Percentiles rank a stretch among this genome's conserved stretches.
Evolutionary conservation across 1,284 basidiomycete species (phyloP).

Genomic region (Flammula alnicola): DNA sequence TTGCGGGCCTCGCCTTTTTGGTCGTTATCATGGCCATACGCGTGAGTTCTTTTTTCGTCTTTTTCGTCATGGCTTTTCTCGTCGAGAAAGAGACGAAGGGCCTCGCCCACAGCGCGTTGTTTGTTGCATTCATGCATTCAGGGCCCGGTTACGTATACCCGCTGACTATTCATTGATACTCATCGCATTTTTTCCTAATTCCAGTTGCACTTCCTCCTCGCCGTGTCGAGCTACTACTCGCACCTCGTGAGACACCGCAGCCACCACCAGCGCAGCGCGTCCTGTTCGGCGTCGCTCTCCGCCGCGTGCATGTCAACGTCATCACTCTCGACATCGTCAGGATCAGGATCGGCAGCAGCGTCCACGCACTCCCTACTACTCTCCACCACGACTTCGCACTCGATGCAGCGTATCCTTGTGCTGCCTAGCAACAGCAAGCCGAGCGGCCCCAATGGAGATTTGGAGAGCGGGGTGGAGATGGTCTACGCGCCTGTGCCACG

Average conservation of each 20-base stretch:
- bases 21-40: conserved; percentile 66
- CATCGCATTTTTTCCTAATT: background rate
- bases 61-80: conserved; percentile 8
- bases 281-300: conserved; percentile 15
- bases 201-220: conserved; percentile 76
- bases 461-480: conserved; percentile 38
- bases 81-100: too few species aligned
- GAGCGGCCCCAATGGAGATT: conserved; percentile 12
- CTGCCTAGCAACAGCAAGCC: conserved; percentile 27
- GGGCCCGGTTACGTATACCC: background rate
- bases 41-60: conserved; percentile 44
- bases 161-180: conserved; percentile 7
- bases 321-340: background rate
- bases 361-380: conserved; percentile 15
- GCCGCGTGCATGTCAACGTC: conserved; percentile 13
- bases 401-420: conserved; percentile 30
- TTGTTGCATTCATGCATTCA: background rate
- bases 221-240: conserved; percentile 67
- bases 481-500: conserved; percentile 76
- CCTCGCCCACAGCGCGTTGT: conserved; percentile 10
- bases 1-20: conserved; percentile 60
- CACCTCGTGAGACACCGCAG: conserved; percentile 49
- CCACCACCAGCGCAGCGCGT: conserved; percentile 30
- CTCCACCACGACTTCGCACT: too few species aligned
- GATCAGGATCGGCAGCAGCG: conserved; percentile 13